Conservation (phyloP, 164 flowering plant genomes). For the Magnolia sinica region DNA sequence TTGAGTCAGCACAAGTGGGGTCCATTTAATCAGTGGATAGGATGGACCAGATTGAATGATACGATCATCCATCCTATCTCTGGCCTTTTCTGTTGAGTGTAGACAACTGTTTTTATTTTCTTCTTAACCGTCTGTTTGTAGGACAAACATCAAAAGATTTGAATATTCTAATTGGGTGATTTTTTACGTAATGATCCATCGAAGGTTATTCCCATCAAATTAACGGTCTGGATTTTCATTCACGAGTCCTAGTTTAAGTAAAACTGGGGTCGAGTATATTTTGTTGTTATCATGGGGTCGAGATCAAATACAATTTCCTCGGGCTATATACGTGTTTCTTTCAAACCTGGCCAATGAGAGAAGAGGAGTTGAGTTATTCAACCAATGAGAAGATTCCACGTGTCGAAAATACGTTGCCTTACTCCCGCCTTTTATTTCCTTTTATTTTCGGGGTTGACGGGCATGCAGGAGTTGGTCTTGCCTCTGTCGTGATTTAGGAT, state of each 20-base stretch:
- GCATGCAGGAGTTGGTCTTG: too few relatives aligned
- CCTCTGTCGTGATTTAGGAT: too few relatives aligned
- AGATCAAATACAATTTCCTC: neutral
- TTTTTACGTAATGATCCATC: neutral
- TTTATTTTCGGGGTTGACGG: too few relatives aligned
- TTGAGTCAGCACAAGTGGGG: neutral
- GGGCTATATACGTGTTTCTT: constrained; percentile 27
- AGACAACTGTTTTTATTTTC: too few relatives aligned
- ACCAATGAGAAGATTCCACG: constrained; percentile 24
- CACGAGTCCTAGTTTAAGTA: neutral
- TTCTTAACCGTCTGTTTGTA: neutral
- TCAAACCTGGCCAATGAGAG: constrained; percentile 28
- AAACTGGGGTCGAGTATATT: neutral
- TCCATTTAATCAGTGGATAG: neutral
- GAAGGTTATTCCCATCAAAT: neutral
- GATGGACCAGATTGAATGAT: neutral
- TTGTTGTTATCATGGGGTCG: neutral
- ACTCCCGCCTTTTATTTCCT: too few relatives aligned
- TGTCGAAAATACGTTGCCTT: neutral
- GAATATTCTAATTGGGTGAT: neutral
- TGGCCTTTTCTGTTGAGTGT: neutral
- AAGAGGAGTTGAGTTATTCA: neutral
- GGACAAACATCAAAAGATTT: neutral
- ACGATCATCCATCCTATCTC: too few relatives aligned
- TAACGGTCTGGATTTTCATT: neutral